Conservation (phyloP, 1,139 yeast genomes). For the Pichia sp. region DNA sequence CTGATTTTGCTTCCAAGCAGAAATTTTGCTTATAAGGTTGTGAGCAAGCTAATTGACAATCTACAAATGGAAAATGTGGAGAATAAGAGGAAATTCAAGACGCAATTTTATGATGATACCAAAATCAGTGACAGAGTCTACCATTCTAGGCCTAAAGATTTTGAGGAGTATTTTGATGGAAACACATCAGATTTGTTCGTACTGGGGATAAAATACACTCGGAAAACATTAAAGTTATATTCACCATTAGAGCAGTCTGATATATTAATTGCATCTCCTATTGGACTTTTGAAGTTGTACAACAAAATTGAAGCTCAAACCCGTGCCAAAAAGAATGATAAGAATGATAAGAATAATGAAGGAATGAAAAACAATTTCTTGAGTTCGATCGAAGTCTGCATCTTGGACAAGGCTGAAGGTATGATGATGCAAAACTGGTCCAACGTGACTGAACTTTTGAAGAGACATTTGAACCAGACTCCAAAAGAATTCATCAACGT, state of each 20-base stretch:
- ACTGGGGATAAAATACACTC: constrained; percentile 81
- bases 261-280: constrained; percentile 84
- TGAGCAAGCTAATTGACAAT: constrained; percentile 57
- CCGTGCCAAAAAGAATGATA: constrained; percentile 10
- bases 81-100: constrained; percentile 68
- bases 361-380: constrained; percentile 57
- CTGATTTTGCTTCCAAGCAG: constrained; percentile 82
- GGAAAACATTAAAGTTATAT: constrained; percentile 80
- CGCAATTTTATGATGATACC: constrained; percentile 63
- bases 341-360: constrained; percentile 20
- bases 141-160: constrained; percentile 80
- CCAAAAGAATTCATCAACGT: constrained; percentile 74
- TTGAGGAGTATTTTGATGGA: constrained; percentile 75
- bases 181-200: constrained; percentile 91
- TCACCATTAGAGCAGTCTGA: constrained; percentile 84
- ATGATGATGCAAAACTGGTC: constrained; percentile 94
- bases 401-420: constrained; percentile 82
- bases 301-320: constrained; percentile 38
- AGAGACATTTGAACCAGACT: constrained; percentile 66
- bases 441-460: constrained; percentile 62
- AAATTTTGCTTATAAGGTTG: constrained; percentile 66
- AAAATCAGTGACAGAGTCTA: constrained; percentile 35
- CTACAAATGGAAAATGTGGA: constrained; percentile 73
- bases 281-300: constrained; percentile 79
- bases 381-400: constrained; percentile 77